Evolutionary conservation across 2,329 filamentous ascomycete species (phyloP).

Genomic region (Hyphodiscus sp.): DNA sequence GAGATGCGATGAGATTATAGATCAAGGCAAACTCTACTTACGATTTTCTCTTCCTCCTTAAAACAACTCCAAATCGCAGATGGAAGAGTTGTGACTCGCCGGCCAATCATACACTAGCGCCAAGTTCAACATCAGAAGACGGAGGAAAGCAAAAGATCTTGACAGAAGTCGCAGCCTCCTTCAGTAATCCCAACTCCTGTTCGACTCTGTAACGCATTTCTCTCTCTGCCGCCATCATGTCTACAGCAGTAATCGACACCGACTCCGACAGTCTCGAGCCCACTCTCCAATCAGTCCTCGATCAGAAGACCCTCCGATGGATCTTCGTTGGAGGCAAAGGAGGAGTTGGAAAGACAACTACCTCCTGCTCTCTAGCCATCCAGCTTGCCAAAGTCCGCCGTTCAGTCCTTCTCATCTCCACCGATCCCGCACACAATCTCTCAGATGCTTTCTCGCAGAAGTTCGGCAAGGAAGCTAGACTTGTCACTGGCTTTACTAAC

Average conservation of each 20-base stretch:
- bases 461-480: conserved; percentile 95
- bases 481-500: conserved; percentile 87
- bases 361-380: conserved; percentile 95
- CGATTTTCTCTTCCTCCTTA: background rate
- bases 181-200: background rate
- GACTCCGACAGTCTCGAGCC: conserved; percentile 83
- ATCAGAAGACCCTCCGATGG: conserved; percentile 94
- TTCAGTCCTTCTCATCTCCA: conserved; percentile 95
- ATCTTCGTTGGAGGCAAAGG: conserved; percentile 99
- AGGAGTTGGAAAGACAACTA: conserved; percentile 98
- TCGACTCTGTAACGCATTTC: background rate
- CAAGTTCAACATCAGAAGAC: conserved; percentile 7
- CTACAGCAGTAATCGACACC: conserved; percentile 41
- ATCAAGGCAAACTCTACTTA: background rate
- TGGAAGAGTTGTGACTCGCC: background rate
- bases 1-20: background rate
- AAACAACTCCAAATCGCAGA: background rate
- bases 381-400: conserved; percentile 93
- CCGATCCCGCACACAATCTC: conserved; percentile 95
- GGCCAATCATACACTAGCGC: conserved; percentile 21
- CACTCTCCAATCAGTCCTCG: conserved; percentile 86
- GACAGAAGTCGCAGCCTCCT: background rate
- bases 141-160: conserved; percentile 10
- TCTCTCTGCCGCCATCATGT: conserved; percentile 22
- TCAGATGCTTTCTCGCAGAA: conserved; percentile 98